Evolutionary conservation across 371 early-diverging fungal genomes (phyloP).

Genomic region (Mortierella sp.): DNA sequence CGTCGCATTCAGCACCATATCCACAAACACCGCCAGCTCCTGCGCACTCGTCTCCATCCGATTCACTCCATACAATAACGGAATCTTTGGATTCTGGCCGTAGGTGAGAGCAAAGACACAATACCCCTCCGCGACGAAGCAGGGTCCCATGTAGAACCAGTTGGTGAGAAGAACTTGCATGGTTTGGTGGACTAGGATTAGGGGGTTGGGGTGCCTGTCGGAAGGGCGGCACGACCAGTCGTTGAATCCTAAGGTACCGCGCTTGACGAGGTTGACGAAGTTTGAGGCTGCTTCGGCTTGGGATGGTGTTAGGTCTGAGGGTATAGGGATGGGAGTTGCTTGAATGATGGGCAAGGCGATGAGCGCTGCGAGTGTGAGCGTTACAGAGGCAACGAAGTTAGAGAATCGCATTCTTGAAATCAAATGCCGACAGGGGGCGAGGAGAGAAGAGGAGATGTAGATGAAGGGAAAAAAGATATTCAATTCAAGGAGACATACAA

Average conservation of each 20-base stretch:
- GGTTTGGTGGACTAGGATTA: slow-evolving; percentile 26
- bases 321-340: not conserved
- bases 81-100: slow-evolving; percentile 15
- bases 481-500: not conserved
- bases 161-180: slow-evolving; percentile 9
- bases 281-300: slow-evolving; percentile 12
- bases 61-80: slow-evolving; percentile 25
- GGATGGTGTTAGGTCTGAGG: not conserved
- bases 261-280: slow-evolving; percentile 8
- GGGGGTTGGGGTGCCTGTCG: not conserved
- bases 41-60: slow-evolving; percentile 31
- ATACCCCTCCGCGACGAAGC: slow-evolving; percentile 18
- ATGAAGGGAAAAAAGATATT: not conserved
- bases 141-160: slow-evolving; percentile 27
- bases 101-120: slow-evolving; percentile 32
- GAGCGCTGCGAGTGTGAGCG: not conserved
- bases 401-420: not conserved
- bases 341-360: not conserved
- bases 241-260: slow-evolving; percentile 15
- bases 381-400: not conserved
- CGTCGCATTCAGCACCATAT: slow-evolving; percentile 23
- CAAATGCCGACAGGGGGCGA: not conserved
- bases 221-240: slow-evolving; percentile 31
- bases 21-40: slow-evolving; percentile 24
- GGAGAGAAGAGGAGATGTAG: not conserved